phyloP scores from a whole-genome alignment of 2,329 filamentous ascomycete species.

The Cryphonectria radicalis region DNA sequence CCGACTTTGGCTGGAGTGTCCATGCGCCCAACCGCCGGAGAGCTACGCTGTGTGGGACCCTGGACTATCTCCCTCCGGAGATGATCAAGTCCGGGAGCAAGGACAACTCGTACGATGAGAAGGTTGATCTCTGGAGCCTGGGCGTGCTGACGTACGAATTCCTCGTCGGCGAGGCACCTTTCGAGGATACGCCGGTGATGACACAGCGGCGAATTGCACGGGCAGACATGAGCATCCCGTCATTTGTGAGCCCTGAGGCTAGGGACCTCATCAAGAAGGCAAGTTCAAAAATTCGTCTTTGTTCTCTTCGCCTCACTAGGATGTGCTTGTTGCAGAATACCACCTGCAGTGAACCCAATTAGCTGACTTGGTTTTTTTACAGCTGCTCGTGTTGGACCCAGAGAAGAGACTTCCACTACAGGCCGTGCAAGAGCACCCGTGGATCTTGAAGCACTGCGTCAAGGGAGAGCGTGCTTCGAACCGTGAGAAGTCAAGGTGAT shows the following conservation, averaged over 20 bases:
- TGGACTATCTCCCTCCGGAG: conserved; percentile 97
- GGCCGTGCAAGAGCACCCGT: conserved; percentile 86
- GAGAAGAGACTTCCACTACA: conserved; percentile 91
- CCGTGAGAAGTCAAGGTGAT: conserved; percentile 50
- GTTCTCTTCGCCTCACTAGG: not conserved
- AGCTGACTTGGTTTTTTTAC: conserved; percentile 33
- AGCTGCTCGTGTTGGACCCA: conserved; percentile 89
- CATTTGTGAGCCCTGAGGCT: conserved; percentile 88
- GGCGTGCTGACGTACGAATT: conserved; percentile 97
- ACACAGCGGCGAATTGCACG: conserved; percentile 87
- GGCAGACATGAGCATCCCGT: conserved; percentile 90
- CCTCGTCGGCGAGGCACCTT: conserved; percentile 91
- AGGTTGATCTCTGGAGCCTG: conserved; percentile 95
- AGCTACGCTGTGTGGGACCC: conserved; percentile 94
- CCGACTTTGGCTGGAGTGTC: conserved; percentile 97
- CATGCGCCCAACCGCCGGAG: conserved; percentile 94
- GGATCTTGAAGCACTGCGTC: conserved; percentile 95
- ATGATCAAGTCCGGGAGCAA: conserved; percentile 85
- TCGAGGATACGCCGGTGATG: conserved; percentile 94
- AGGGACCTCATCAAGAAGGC: conserved; percentile 91
- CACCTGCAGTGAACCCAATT: not conserved
- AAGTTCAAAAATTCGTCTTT: conserved; percentile 44
- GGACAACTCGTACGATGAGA: conserved; percentile 91
- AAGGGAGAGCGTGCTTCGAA: conserved; percentile 60
- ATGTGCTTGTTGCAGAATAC: not conserved